Base-by-base conservation (phyloP, 1,284 basidiomycete species). In the Naganishia cerealis region DNA sequence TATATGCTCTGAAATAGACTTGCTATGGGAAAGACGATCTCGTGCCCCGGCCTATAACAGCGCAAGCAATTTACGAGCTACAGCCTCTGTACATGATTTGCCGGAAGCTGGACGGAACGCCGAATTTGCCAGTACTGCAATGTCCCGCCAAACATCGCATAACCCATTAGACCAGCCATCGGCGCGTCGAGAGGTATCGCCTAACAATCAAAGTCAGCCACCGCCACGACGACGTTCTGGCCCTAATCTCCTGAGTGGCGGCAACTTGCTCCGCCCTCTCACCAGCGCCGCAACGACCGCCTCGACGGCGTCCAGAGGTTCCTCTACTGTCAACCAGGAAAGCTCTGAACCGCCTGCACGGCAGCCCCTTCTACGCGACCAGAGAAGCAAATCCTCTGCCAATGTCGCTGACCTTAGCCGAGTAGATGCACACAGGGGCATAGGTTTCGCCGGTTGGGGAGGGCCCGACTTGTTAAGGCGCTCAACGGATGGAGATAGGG, bases 21-120 rank as follows among this genome's bases (percentile, higher is more conserved):
- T 71, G 1, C 67, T 71, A 26, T 71, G 62, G 56, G 70, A 71
- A 24, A 43, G 70, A 15, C 40, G 48, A 16, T 71, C 70, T 21
- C 46, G 70, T 18, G 40, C 57, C 1, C 48, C 66, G 12, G 39
- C 50, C 18, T 68, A 56, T n/a, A 67, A 67, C 9, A n/a, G 53
- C 3, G 65, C 58, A 58, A 63, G 57, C 24, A 48, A 55, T 10
- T 36, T 71, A 26, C 53, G 66, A 13, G 55, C 70, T 18, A 65
- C 66, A n/a, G 66, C 70, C 26, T 71, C 70, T 39, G 67, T 63
- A 13, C 67, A 66, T 18, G 70, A 71, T 54, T 53, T 71, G 36
- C 66, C 70, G 16, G 59, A 66, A 57, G 52, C 53, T 12, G 70
- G 43, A 10, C 57, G 57, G 6, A 48, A 67, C 38, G 57, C 57